Evolutionary conservation across 2,329 filamentous ascomycete genomes (phyloP).

Genomic region (Dactylellina parvicollis): DNA sequence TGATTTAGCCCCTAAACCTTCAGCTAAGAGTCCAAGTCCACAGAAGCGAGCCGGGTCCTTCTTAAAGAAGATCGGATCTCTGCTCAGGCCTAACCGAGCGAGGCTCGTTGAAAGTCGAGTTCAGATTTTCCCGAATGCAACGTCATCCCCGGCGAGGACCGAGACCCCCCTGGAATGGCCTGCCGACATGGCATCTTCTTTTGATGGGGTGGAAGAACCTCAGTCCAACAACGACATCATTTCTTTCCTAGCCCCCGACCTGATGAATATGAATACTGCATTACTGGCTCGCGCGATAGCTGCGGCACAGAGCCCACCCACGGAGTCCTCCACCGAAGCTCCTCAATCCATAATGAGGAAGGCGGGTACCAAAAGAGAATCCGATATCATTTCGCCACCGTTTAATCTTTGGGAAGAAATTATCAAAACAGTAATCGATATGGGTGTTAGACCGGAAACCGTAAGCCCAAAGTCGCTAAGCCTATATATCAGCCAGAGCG

Average conservation of each 20-base stretch:
- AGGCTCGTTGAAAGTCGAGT: not conserved
- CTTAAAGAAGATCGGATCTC: not conserved
- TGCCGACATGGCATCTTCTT: constrained; percentile 5
- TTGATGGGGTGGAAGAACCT: not conserved
- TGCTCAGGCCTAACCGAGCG: not conserved
- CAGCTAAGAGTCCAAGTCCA: not conserved
- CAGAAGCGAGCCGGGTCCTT: not conserved
- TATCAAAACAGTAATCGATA: not conserved
- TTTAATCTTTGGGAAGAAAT: constrained; percentile 45
- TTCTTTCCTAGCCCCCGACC: not conserved
- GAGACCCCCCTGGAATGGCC: constrained; percentile 2
- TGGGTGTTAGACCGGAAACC: constrained; percentile 5
- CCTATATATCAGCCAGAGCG: not conserved
- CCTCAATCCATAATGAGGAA: not conserved
- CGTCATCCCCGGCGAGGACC: not conserved
- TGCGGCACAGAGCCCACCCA: not conserved
- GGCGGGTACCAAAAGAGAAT: not conserved
- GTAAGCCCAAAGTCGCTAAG: not conserved
- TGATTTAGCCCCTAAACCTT: too few species aligned
- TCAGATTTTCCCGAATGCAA: not conserved
- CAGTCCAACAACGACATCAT: not conserved
- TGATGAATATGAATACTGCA: not conserved
- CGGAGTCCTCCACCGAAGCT: not conserved
- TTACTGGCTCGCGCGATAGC: not conserved
- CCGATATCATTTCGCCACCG: constrained; percentile 20